Conservation (phyloP, 176 grass and related monocot species). For the Carex pumila region DNA sequence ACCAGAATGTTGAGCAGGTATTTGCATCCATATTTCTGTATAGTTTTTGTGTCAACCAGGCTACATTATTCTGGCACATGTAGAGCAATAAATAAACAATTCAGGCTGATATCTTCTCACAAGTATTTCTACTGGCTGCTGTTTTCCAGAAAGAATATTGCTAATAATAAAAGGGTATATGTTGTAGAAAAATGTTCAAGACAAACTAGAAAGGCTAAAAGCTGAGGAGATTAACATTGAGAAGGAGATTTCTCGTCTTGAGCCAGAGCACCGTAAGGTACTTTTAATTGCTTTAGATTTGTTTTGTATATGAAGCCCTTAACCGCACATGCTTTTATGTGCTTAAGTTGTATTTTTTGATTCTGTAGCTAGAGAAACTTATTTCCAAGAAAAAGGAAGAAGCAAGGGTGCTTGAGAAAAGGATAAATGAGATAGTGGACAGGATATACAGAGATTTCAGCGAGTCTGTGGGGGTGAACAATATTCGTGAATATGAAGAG, state of each 20-base stretch:
- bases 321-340: constrained; percentile 17
- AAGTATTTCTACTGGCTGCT: neutral
- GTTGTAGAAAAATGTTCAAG: constrained; percentile 62
- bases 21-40: neutral
- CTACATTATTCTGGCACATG: neutral
- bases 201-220: constrained; percentile 62
- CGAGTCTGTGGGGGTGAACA: constrained; percentile 83
- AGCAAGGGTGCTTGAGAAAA: constrained; percentile 78
- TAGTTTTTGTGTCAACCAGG: neutral
- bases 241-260: constrained; percentile 57
- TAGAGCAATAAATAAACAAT: neutral
- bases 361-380: constrained; percentile 52
- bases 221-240: constrained; percentile 66
- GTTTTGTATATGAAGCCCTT: neutral
- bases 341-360: constrained; percentile 21
- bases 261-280: constrained; percentile 78
- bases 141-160: neutral
- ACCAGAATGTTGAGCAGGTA: constrained; percentile 86
- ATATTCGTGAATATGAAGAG: constrained; percentile 99
- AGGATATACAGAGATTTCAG: constrained; percentile 92
- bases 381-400: constrained; percentile 66
- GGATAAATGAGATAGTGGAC: constrained; percentile 92
- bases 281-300: constrained; percentile 10
- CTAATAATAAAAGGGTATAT: neutral
- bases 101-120: neutral